Conservation (phyloP, 805 yeast species). For the Middelhovenomyces tepae region DNA sequence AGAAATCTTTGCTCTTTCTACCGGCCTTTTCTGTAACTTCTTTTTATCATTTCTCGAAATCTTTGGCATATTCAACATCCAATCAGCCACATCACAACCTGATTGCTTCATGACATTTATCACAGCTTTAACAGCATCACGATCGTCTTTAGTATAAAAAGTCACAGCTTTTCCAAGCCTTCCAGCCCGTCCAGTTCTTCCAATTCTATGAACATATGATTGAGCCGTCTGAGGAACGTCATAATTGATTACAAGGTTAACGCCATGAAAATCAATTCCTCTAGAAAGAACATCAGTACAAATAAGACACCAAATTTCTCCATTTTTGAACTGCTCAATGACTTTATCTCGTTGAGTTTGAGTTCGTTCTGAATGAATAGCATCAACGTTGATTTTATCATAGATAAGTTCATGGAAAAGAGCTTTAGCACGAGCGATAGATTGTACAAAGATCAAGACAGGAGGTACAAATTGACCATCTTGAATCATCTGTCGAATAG, state of each 20-base stretch:
- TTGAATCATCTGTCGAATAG: slow-evolving; percentile 73
- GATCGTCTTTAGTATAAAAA: slow-evolving; percentile 86
- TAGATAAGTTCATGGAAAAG: slow-evolving; percentile 86
- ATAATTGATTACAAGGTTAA: slow-evolving; percentile 87
- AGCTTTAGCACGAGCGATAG: slow-evolving; percentile 90
- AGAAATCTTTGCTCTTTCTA: slow-evolving; percentile 65
- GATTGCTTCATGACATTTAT: slow-evolving; percentile 94
- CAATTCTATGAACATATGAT: slow-evolving; percentile 94
- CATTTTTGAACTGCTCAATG: slow-evolving; percentile 75
- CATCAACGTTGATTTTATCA: slow-evolving; percentile 89
- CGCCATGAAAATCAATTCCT: slow-evolving; percentile 96
- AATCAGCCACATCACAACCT: slow-evolving; percentile 56
- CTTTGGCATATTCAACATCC: slow-evolving; percentile 73
- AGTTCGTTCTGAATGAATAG: slow-evolving; percentile 90
- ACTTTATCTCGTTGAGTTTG: slow-evolving; percentile 78
- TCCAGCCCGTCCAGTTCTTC: slow-evolving; percentile 97
- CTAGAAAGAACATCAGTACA: slow-evolving; percentile 95
- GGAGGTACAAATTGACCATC: slow-evolving; percentile 85
- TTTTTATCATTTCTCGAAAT: slow-evolving; percentile 56
- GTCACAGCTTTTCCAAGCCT: slow-evolving; percentile 81
- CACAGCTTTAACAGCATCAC: slow-evolving; percentile 65
- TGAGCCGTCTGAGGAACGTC: slow-evolving; percentile 94
- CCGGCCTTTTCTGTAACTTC: slow-evolving; percentile 44
- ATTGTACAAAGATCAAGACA: slow-evolving; percentile 81
- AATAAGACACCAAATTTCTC: slow-evolving; percentile 91